phyloP scores from a whole-genome alignment of 1,284 basidiomycete species.

The Leccinum fuscescens region DNA sequence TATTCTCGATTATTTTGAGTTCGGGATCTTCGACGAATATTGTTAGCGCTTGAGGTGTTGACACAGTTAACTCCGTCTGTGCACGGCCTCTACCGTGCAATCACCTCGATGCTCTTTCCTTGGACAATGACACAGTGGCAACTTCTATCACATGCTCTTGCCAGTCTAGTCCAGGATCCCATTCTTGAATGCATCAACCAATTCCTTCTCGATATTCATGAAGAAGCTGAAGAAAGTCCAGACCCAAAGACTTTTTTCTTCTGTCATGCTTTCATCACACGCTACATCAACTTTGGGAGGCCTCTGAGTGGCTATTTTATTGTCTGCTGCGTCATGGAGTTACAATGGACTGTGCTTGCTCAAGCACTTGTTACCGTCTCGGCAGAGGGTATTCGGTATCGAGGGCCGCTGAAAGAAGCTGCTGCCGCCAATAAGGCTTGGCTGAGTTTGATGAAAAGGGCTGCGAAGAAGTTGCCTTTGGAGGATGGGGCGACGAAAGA shows the following conservation, averaged over 20 bases:
- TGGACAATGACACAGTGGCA: constrained; percentile 75
- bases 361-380: constrained; percentile 62
- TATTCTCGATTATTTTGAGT: constrained; percentile 4
- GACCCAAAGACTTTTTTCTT: constrained; percentile 42
- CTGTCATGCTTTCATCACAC: constrained; percentile 70
- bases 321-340: constrained; percentile 82
- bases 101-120: constrained; percentile 72
- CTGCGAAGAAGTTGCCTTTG: constrained; percentile 39
- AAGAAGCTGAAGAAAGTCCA: constrained; percentile 43
- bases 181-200: constrained; percentile 70
- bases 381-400: constrained; percentile 25
- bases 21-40: neutral
- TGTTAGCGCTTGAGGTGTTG: constrained; percentile 65
- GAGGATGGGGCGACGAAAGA: constrained; percentile 40
- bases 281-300: constrained; percentile 72
- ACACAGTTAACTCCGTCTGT: constrained; percentile 78
- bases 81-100: constrained; percentile 85
- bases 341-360: constrained; percentile 79
- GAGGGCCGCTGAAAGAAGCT: constrained; percentile 56
- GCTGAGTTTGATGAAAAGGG: constrained; percentile 60
- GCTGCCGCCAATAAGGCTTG: constrained; percentile 81
- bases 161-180: constrained; percentile 55
- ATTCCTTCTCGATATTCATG: constrained; percentile 59
- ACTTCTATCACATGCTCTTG: constrained; percentile 52
- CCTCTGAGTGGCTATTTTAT: constrained; percentile 87